phyloP scores from a whole-genome alignment of 768 basidiomycete species.

The Cystobasidium tubakii region DNA sequence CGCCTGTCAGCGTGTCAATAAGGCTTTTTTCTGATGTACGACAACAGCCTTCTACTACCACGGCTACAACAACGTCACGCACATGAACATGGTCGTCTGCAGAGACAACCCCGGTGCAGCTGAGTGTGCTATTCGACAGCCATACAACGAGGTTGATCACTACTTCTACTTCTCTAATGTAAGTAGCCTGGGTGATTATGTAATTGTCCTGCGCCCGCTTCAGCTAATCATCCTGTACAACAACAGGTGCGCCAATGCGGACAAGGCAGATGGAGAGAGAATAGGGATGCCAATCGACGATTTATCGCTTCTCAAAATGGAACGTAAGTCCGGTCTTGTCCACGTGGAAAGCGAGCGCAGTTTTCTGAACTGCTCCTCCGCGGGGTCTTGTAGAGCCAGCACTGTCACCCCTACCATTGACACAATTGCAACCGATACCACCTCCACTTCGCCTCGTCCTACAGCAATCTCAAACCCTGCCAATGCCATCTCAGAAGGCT shows the following conservation, averaged over 20 bases:
- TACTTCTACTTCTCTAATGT: constrained; percentile 22
- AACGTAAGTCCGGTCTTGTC: neutral
- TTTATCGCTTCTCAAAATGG: neutral
- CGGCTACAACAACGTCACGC: constrained; percentile 24
- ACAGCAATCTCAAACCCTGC: neutral
- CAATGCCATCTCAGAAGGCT: neutral
- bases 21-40: neutral
- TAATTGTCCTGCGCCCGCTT: neutral
- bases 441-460: neutral
- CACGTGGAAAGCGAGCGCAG: neutral
- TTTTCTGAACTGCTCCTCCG: neutral
- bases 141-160: constrained; percentile 21
- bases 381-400: neutral
- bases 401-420: neutral
- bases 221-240: neutral
- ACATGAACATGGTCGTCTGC: constrained; percentile 28
- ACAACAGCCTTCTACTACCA: constrained; percentile 23
- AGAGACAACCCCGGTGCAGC: neutral
- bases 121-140: constrained; percentile 4
- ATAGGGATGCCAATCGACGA: neutral
- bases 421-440: neutral
- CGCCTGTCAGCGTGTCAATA: neutral
- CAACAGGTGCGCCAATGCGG: constrained; percentile 19
- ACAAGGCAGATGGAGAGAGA: constrained; percentile 21
- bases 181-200: neutral